phyloP scores from a whole-genome alignment of 2,329 filamentous ascomycete genomes.

The Sphaerulina populicola region DNA sequence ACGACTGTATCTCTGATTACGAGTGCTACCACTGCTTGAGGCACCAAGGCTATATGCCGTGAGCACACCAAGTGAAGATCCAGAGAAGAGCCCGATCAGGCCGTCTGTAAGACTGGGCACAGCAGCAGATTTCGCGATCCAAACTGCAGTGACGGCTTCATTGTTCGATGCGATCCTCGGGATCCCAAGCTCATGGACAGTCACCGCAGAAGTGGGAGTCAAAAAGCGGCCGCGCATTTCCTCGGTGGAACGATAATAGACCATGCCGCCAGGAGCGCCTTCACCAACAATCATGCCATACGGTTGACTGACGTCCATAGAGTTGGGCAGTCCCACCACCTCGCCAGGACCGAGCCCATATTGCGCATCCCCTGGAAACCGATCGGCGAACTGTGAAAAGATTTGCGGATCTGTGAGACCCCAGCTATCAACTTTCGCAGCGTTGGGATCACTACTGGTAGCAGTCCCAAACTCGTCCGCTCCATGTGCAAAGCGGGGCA shows the following conservation, averaged over 20 bases:
- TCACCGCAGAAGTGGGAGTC: slow-evolving; percentile 51
- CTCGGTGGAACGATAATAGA: slow-evolving; percentile 65
- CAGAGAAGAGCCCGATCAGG: slow-evolving; percentile 71
- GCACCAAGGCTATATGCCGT: slow-evolving; percentile 64
- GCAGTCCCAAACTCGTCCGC: slow-evolving; percentile 67
- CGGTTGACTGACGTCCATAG: slow-evolving; percentile 81
- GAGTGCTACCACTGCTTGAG: slow-evolving; percentile 44
- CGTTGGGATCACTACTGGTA: slow-evolving; percentile 72
- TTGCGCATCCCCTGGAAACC: slow-evolving; percentile 61
- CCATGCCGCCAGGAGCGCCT: slow-evolving; percentile 72
- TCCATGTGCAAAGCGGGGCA: slow-evolving; percentile 74
- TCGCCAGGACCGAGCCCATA: slow-evolving; percentile 74
- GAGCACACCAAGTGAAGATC: slow-evolving; percentile 74
- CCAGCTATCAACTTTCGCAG: slow-evolving; percentile 71
- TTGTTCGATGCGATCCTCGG: slow-evolving; percentile 62
- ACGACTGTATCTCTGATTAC: slow-evolving; percentile 55
- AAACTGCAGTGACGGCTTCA: slow-evolving; percentile 69
- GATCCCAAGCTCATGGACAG: slow-evolving; percentile 61
- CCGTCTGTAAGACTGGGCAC: slow-evolving; percentile 66
- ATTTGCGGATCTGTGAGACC: slow-evolving; percentile 66
- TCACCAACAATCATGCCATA: slow-evolving; percentile 80
- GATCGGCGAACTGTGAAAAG: slow-evolving; percentile 69
- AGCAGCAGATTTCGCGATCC: slow-evolving; percentile 75
- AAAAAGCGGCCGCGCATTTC: slow-evolving; percentile 73
- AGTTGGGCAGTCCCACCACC: slow-evolving; percentile 66